Evolutionary conservation across 2,329 filamentous ascomycete species (phyloP), one percentile per base, ranked within the genome.

Genomic region (Colletotrichum euphorbiae): DNA sequence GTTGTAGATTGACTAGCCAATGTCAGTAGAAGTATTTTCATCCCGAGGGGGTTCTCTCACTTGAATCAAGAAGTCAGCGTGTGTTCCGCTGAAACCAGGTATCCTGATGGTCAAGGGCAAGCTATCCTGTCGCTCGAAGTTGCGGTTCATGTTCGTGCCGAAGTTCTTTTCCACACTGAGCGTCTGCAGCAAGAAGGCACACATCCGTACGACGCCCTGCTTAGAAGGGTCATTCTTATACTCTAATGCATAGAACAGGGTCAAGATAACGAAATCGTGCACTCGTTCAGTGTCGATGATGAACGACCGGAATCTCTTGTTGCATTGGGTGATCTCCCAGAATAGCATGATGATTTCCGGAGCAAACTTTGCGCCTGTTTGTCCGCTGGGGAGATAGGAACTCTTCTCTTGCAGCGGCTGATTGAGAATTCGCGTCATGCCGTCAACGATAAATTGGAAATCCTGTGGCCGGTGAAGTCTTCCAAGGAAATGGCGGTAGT

Each of bases 311-410:
- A 99, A 99, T 67, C 95, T 88, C 80, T 97, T 98, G 81, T 99
- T 99, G 85, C 95, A 98, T 79, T 99, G 96, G 4, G 96, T 89
- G 42, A 93, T 89, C 81, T 99, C 96, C 96, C 96, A 99, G 76
- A 98, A 98, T 2, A 99, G 85, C 87, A 98, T 96, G 62, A 98
- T 90, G 82, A 97, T 97, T 79, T 99, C 96, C 2, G 96, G 94
- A 0, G 94, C 93, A 85, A 95, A 97, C 75, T 93, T 93, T 59
- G 93, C 84, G 0, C 91, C 88, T 54, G 91, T 88, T 74, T 97
- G 93, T 43, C 91, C 91, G 4, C 94, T 93, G 0, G 95, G 94
- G 2, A 98, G 88, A 77, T 97, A 98, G 1, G 94, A 95, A 11
- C 89, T 88, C 67, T 93, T 97, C 48, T 93, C 91, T 80, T 97